phyloP scores from a whole-genome alignment of 2,329 filamentous ascomycete genomes.

The Colletotrichum sp. region DNA sequence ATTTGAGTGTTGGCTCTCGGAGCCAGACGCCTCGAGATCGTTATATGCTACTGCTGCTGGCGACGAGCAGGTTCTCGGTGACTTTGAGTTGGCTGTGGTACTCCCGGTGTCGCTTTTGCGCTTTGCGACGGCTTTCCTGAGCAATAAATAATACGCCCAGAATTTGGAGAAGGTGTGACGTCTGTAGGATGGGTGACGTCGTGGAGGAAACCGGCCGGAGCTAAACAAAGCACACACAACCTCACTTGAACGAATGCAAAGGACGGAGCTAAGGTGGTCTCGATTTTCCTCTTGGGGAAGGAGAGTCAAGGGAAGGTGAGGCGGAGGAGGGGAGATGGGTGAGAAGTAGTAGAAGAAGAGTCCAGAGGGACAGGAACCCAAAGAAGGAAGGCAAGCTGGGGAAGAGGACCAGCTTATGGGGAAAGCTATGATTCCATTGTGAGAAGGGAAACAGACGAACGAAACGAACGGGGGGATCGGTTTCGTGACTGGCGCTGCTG shows the following conservation, averaged over 20 bases:
- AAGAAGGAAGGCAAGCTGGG: background rate
- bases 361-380: background rate
- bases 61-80: background rate
- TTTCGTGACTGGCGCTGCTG: background rate
- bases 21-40: background rate
- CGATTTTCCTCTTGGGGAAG: background rate
- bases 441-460: background rate
- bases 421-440: constrained; percentile 7
- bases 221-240: background rate
- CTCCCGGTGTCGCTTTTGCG: background rate
- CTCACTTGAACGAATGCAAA: background rate
- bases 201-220: background rate
- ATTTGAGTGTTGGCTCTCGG: background rate
- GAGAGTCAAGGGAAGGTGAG: background rate
- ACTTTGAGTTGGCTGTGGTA: background rate
- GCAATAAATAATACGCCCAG: background rate
- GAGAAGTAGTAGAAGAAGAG: background rate
- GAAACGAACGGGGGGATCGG: background rate
- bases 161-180: background rate
- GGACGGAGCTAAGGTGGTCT: background rate
- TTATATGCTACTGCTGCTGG: background rate
- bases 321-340: background rate
- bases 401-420: background rate
- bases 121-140: constrained; percentile 5
- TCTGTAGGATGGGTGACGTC: constrained; percentile 15